phyloP scores from a whole-genome alignment of 75 land plant species.

The Picea glauca region DNA sequence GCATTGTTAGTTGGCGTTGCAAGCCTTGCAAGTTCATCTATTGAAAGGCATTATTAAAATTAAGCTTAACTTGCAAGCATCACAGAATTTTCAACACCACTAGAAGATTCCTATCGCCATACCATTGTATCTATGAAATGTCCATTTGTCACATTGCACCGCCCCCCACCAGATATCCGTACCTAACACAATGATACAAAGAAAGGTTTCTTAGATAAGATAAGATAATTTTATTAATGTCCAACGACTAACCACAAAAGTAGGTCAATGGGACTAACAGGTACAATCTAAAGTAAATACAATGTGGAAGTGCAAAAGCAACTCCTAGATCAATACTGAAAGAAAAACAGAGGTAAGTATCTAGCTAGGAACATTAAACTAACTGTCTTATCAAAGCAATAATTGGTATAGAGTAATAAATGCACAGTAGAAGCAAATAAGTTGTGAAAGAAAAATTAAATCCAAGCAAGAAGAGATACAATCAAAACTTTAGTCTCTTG shows the following conservation, averaged over 20 bases:
- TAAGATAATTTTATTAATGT: no score
- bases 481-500: neutral
- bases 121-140: constrained; percentile 70
- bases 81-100: neutral
- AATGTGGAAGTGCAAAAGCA: no score
- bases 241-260: no score
- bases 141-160: constrained; percentile 97
- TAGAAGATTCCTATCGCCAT: neutral
- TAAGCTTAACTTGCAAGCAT: neutral
- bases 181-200: constrained; percentile 46
- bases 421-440: neutral
- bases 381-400: no score
- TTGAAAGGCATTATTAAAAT: neutral
- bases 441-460: neutral
- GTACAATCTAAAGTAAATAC: no score
- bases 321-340: no score
- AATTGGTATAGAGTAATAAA: neutral
- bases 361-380: no score
- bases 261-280: no score
- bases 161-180: constrained; percentile 92
- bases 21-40: no score
- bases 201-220: neutral
- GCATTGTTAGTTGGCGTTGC: no score
- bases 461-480: neutral
- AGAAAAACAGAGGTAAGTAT: neutral